Conservation (phyloP, 139 green algal genomes). For the Chlorella sp. region DNA sequence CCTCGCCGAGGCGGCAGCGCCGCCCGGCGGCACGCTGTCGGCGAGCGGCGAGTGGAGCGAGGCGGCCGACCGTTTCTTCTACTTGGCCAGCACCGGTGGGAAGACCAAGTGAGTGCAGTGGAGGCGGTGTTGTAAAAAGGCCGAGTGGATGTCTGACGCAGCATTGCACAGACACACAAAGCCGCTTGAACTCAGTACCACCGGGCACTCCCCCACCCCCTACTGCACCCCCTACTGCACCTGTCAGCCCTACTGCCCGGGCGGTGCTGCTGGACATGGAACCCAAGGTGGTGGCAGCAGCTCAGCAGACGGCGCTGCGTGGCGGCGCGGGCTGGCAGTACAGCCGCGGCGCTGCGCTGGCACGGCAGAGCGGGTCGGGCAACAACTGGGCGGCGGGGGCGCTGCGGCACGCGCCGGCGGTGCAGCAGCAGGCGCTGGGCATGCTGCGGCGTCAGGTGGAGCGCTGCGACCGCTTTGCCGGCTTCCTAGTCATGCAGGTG, state of each 20-base stretch:
- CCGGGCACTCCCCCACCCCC: background rate
- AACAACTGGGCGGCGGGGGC: slow-evolving; percentile 93
- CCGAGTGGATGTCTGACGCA: background rate
- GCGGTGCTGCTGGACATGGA: slow-evolving; percentile 91
- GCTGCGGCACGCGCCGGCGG: slow-evolving; percentile 60
- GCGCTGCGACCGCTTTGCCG: slow-evolving; percentile 67
- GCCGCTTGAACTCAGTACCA: background rate
- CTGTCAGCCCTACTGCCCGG: slow-evolving; percentile 52
- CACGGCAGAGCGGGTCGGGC: slow-evolving; percentile 73
- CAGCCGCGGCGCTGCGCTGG: slow-evolving; percentile 39
- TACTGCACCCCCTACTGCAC: background rate
- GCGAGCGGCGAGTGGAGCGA: slow-evolving; percentile 38
- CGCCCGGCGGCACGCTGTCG: background rate
- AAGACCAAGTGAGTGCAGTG: background rate
- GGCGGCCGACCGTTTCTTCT: background rate
- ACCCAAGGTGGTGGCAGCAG: slow-evolving; percentile 69
- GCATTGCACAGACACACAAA: too few relatives aligned
- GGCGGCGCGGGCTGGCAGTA: slow-evolving; percentile 67
- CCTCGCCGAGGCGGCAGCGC: slow-evolving; percentile 61
- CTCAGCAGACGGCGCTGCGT: slow-evolving; percentile 13
- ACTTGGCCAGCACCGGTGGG: background rate
- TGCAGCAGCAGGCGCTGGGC: slow-evolving; percentile 56
- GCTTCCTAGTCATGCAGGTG: slow-evolving; percentile 70
- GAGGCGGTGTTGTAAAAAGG: background rate
- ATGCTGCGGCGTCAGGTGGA: slow-evolving; percentile 71